A percentile compares a stretch with the other conserved stretches of the same genome.
These are phyloP conservation scores for Chaetomiaceae sp. DNA, from an alignment of 2,329 filamentous ascomycete species.

Conservation along the genomic window DNA sequence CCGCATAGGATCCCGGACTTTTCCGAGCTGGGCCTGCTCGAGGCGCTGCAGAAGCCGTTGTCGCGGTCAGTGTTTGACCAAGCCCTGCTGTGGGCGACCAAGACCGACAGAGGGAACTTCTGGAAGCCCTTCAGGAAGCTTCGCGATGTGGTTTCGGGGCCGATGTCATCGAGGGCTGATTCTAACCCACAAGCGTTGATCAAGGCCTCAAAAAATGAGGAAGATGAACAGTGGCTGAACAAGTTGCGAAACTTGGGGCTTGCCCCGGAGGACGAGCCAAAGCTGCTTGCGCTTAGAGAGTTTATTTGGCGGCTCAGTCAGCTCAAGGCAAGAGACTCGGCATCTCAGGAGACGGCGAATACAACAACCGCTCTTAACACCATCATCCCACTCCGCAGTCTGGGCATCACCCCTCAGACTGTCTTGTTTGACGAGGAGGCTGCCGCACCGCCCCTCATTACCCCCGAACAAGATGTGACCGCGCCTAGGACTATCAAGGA, in stretches of 20 bases:
- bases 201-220: slow-evolving; percentile 71
- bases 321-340: slow-evolving; percentile 56
- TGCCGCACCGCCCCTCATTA: slow-evolving; percentile 38
- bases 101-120: slow-evolving; percentile 75
- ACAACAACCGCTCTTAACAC: slow-evolving; percentile 55
- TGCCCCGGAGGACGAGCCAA: slow-evolving; percentile 77
- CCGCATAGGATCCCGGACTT: slow-evolving; percentile 61
- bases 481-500: slow-evolving; percentile 77
- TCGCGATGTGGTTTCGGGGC: slow-evolving; percentile 58
- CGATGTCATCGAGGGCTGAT: slow-evolving; percentile 54
- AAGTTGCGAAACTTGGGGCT: slow-evolving; percentile 82
- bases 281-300: slow-evolving; percentile 78
- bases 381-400: slow-evolving; percentile 67
- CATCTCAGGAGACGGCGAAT: slow-evolving; percentile 26
- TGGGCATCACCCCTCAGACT: slow-evolving; percentile 78
- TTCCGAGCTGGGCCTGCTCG: slow-evolving; percentile 68
- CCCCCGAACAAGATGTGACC: slow-evolving; percentile 34
- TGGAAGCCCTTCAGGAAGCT: slow-evolving; percentile 75
- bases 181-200: slow-evolving; percentile 53
- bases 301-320: slow-evolving; percentile 85
- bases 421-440: slow-evolving; percentile 84
- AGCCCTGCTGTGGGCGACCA: slow-evolving; percentile 77
- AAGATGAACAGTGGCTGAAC: slow-evolving; percentile 90
- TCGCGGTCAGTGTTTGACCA: slow-evolving; percentile 78
- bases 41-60: slow-evolving; percentile 77